Conservation (phyloP, 306 rosid genomes). For the Rosa persica region DNA sequence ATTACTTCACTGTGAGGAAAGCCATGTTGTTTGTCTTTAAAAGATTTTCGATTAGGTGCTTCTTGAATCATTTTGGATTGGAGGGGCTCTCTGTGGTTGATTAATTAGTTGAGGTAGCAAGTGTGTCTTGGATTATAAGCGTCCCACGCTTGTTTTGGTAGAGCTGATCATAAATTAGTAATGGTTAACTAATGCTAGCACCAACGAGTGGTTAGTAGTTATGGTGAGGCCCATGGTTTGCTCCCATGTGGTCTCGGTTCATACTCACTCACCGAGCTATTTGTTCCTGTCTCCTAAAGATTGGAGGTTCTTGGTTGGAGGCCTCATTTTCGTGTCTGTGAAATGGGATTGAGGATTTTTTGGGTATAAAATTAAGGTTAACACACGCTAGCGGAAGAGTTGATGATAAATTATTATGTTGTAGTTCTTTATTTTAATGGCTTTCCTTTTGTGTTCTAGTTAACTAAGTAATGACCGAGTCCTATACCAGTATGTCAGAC, state of each 20-base stretch:
- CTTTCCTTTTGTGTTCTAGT: background rate
- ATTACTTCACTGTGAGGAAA: background rate
- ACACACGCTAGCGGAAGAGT: background rate
- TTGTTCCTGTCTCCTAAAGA: background rate
- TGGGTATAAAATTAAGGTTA: background rate
- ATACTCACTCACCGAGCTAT: background rate
- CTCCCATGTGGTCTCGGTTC: background rate
- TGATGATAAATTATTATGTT: background rate
- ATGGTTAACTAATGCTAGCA: background rate
- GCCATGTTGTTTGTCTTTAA: background rate
- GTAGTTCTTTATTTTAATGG: background rate
- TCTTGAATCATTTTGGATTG: background rate
- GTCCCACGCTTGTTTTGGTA: background rate
- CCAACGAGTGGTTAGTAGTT: background rate
- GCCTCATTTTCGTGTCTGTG: too few relatives aligned
- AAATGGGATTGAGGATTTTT: background rate
- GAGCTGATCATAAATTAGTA: constrained; percentile 3
- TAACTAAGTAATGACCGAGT: background rate
- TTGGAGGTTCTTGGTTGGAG: background rate
- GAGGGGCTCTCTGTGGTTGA: too few relatives aligned
- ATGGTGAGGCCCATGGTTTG: background rate
- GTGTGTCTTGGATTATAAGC: background rate
- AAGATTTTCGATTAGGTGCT: background rate
- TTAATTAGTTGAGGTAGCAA: background rate
- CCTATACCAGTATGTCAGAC: background rate